Base-by-base conservation (phyloP, 352 stramenopile species). In the Elongisporangium senticosum region DNA sequence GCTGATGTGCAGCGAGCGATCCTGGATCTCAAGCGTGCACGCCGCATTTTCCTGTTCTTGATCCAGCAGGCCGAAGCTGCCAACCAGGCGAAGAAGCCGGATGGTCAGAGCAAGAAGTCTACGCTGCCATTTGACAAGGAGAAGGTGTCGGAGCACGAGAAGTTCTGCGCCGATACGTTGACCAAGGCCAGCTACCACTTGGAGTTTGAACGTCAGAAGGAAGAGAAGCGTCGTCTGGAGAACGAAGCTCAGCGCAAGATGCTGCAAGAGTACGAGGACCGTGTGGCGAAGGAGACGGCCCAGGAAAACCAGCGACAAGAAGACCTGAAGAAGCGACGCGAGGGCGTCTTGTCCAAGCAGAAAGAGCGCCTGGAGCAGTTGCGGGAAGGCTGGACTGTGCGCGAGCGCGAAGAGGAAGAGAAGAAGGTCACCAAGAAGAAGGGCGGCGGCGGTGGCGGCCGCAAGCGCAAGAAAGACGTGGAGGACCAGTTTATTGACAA, bases 1-100 rank as follows among this genome's bases (percentile, higher is more conserved):
- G 76, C 83, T 3, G 86, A 96, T 51, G 86, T 96, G n/a, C 81
- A 96, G 64, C 81, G 86, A n/a, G 86, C 86, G 0, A 93, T 96
- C 51, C 59, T 86, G 24, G 85, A 96, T 62, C 59, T 96, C 48
- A 91, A 95, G 65, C 85, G 84, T 5, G 85, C 86, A 15, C 79
- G 89, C 52, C 74, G 83, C 58, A 93, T 91, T 55, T 96, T 95
- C 65, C 79, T 83, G 39, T 93, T 89, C 59, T 54, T 96, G 48
- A 58, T 90, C 47, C 75, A 91, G 54, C 75, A 88, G 55, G 78
- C 81, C 1, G 86, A 93, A 51, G 60, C 62, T 22, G 66, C 61
- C 17, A 58, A 14, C 2, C 59, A 79, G 51, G 82, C 71, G 58
- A 94, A 94, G 59, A 93, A 91, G 51, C 69, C 77, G 15, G 65